A percentile compares a stretch with the other conserved stretches of the same genome.
phyloP scores from a whole-genome alignment of 1,284 basidiomycete species.

The Malassezia restricta region DNA sequence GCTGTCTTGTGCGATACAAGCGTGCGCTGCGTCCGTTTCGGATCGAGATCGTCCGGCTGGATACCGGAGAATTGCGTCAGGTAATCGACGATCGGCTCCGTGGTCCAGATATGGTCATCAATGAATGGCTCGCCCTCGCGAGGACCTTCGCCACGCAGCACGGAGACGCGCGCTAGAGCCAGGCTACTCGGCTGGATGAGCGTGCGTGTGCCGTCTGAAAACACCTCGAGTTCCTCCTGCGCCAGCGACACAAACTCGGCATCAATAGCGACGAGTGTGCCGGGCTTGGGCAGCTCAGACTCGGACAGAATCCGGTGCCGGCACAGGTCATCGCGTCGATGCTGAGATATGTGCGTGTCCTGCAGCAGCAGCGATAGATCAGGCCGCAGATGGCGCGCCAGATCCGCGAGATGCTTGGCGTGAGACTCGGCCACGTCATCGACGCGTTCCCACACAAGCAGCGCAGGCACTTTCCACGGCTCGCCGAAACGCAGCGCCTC shows the following conservation, averaged over 20 bases:
- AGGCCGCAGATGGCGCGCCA: conserved; percentile 17
- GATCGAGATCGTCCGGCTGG: conserved; percentile 68
- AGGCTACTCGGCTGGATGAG: conserved; percentile 79
- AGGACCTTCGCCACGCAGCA: conserved; percentile 69
- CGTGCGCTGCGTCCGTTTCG: conserved; percentile 67
- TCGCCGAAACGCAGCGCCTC: conserved; percentile 76
- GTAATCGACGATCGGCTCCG: conserved; percentile 87
- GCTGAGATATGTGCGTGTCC: conserved; percentile 60
- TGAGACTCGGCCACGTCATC: conserved; percentile 49
- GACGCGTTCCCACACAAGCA: conserved; percentile 71
- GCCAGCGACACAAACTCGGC: conserved; percentile 96
- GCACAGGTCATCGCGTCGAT: conserved; percentile 61
- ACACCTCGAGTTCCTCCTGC: conserved; percentile 84
- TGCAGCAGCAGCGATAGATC: conserved; percentile 57
- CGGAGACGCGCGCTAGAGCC: conserved; percentile 85
- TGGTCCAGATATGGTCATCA: conserved; percentile 93
- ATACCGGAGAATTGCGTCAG: conserved; percentile 94
- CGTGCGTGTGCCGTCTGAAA: conserved; percentile 85
- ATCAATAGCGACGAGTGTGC: conserved; percentile 84
- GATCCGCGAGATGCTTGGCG: conserved; percentile 15
- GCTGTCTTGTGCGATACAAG: conserved; percentile 87
- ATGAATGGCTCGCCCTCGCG: conserved; percentile 80
- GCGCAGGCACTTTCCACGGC: conserved; percentile 83
- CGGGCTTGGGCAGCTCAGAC: conserved; percentile 69
- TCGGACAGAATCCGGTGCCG: conserved; percentile 62